phyloP scores from a whole-genome alignment of 2,329 filamentous ascomycete species.

The Xylaria polymorpha region DNA sequence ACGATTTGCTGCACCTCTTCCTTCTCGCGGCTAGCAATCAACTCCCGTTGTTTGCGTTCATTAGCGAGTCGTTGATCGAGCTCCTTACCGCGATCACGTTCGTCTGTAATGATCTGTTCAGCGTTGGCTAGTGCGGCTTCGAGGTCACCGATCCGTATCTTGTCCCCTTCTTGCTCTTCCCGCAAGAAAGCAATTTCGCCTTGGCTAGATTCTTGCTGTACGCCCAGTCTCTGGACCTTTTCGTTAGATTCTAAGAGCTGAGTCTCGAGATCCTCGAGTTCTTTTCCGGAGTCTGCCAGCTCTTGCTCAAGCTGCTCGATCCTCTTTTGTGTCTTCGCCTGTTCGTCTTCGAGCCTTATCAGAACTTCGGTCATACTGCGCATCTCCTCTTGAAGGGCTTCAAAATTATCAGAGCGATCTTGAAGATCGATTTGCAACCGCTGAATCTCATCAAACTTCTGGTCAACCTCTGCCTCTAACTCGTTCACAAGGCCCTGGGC shows the following conservation, averaged over 20 bases:
- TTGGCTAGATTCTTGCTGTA: conserved; percentile 93
- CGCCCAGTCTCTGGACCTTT: conserved; percentile 86
- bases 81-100: conserved; percentile 80
- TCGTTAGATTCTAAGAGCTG: conserved; percentile 85
- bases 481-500: conserved; percentile 74
- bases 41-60: conserved; percentile 87
- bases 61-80: conserved; percentile 79
- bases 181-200: conserved; percentile 94
- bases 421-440: conserved; percentile 77
- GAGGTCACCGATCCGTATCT: conserved; percentile 95
- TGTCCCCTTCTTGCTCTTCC: conserved; percentile 96
- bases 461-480: conserved; percentile 77
- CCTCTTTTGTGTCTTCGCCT: conserved; percentile 79
- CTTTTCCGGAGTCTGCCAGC: conserved; percentile 83
- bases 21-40: conserved; percentile 88
- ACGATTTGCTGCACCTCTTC: conserved; percentile 94
- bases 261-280: conserved; percentile 86
- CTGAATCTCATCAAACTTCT: conserved; percentile 76
- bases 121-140: conserved; percentile 83
- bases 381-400: conserved; percentile 93
- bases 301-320: conserved; percentile 88
- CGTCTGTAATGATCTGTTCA: conserved; percentile 84
- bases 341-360: conserved; percentile 88
- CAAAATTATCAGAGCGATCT: conserved; percentile 86
- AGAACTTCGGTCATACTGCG: conserved; percentile 88